phyloP scores from a whole-genome alignment of 2,329 filamentous ascomycete genomes.

The Leptographium galeiforme region DNA sequence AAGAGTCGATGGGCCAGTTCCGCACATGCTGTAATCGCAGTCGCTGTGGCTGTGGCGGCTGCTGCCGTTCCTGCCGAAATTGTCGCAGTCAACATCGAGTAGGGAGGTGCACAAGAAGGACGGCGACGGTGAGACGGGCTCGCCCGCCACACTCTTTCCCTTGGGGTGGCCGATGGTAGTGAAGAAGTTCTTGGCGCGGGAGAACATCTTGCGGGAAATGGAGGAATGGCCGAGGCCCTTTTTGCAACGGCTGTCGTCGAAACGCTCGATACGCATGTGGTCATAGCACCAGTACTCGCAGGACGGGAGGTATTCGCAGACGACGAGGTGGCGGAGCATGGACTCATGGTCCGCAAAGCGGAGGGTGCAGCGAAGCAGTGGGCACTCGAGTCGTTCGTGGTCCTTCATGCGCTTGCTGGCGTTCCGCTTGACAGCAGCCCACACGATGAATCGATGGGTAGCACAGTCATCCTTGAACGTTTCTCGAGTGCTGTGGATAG shows the following conservation, averaged over 20 bases:
- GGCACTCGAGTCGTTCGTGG: conserved; percentile 36
- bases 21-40: not conserved
- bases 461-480: conserved; percentile 35
- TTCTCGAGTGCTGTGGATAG: conserved; percentile 25
- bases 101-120: not conserved
- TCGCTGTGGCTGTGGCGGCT: not conserved
- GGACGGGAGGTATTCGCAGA: conserved; percentile 31
- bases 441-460: conserved; percentile 40
- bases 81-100: conserved; percentile 1
- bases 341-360: conserved; percentile 36
- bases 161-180: conserved; percentile 36
- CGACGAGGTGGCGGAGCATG: conserved; percentile 39
- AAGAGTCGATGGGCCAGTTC: not conserved
- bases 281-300: conserved; percentile 45
- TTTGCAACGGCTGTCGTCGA: conserved; percentile 37
- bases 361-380: conserved; percentile 35
- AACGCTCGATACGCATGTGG: conserved; percentile 36
- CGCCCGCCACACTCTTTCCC: conserved; percentile 15
- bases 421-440: conserved; percentile 43
- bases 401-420: conserved; percentile 30
- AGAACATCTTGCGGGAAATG: conserved; percentile 36
- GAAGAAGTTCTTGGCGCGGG: conserved; percentile 41
- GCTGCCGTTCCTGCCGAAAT: conserved; percentile 4
- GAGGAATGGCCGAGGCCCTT: conserved; percentile 36
- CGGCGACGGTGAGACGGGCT: not conserved